These are phyloP conservation scores for Ogataea nitratoaversa DNA, from an alignment of 805 yeast species.

Conservation along the genomic window DNA sequence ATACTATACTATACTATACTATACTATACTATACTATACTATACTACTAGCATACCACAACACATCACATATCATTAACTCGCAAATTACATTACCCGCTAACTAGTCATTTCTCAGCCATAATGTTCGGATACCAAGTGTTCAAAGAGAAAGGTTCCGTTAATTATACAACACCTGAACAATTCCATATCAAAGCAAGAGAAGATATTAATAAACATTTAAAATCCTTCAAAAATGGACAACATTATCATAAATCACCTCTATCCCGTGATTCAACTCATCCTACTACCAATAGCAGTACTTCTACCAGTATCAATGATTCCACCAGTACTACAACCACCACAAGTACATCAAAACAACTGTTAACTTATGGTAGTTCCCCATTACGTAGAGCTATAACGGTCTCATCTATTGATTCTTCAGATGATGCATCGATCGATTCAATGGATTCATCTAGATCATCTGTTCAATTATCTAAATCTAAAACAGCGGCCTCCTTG, in stretches of 20 bases:
- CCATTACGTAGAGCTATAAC: slow-evolving; percentile 28
- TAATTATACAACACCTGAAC: slow-evolving; percentile 27
- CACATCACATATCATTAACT: too few relatives aligned
- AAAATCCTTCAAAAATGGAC: slow-evolving; percentile 10
- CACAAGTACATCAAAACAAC: not conserved
- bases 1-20: too few relatives aligned
- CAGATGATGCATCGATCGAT: slow-evolving; percentile 24
- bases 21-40: too few relatives aligned
- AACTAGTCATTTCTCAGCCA: too few relatives aligned
- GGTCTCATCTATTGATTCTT: slow-evolving; percentile 17
- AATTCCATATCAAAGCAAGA: slow-evolving; percentile 31
- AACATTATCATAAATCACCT: not conserved
- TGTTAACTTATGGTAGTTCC: slow-evolving; percentile 31
- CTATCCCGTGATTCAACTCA: too few relatives aligned
- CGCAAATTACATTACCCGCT: too few relatives aligned
- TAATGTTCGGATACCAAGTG: slow-evolving; percentile 31
- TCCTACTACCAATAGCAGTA: too few relatives aligned
- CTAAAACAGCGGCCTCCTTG: slow-evolving; percentile 12
- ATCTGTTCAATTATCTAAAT: slow-evolving; percentile 5
- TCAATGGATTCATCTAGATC: slow-evolving; percentile 10
- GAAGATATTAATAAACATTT: slow-evolving; percentile 29
- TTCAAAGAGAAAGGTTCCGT: slow-evolving; percentile 25
- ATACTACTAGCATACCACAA: too few relatives aligned
- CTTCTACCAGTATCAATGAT: too few relatives aligned
- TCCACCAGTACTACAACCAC: not conserved